Percentiles rank a stretch among this genome's conserved stretches.
These are phyloP conservation scores for Sanghuangporus baumii DNA, from an alignment of 1,284 basidiomycete genomes.

Conservation along the genomic window DNA sequence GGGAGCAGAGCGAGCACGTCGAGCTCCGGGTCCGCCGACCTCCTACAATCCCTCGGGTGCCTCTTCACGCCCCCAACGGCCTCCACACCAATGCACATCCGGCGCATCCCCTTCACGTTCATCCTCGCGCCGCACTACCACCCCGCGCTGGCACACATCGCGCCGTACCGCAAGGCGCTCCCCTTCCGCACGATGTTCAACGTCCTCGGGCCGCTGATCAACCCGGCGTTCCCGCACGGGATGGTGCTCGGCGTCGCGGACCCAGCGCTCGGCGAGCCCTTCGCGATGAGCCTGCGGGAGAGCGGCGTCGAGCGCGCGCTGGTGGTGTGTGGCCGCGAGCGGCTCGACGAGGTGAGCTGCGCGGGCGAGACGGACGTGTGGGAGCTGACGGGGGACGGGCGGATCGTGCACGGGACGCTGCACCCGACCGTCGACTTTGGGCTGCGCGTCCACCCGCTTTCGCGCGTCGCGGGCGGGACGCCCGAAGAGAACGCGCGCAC, in stretches of 20 bases:
- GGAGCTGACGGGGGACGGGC: conserved; percentile 48
- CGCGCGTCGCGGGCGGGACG: conserved; percentile 63
- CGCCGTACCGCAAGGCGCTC: conserved; percentile 80
- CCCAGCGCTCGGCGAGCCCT: conserved; percentile 77
- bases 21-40: conserved; percentile 90
- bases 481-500: conserved; percentile 72
- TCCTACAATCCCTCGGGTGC: conserved; percentile 84
- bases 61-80: conserved; percentile 66
- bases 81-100: conserved; percentile 47
- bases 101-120: conserved; percentile 80
- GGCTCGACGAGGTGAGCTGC: conserved; percentile 92
- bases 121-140: conserved; percentile 94
- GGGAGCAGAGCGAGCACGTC: conserved; percentile 93
- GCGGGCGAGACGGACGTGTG: conserved; percentile 84
- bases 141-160: conserved; percentile 79
- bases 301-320: conserved; percentile 77
- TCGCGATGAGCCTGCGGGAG: conserved; percentile 69
- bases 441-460: conserved; percentile 61
- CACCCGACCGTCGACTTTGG: conserved; percentile 63
- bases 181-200: conserved; percentile 99
- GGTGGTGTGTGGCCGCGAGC: conserved; percentile 92
- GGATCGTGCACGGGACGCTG: conserved; percentile 45
- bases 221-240: conserved; percentile 80
- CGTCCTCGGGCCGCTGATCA: conserved; percentile 90
- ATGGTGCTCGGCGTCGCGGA: conserved; percentile 92